Evolutionary conservation across 2,329 filamentous ascomycete genomes (phyloP).

Genomic region (Pseudocercospora pini-densiflorae): DNA sequence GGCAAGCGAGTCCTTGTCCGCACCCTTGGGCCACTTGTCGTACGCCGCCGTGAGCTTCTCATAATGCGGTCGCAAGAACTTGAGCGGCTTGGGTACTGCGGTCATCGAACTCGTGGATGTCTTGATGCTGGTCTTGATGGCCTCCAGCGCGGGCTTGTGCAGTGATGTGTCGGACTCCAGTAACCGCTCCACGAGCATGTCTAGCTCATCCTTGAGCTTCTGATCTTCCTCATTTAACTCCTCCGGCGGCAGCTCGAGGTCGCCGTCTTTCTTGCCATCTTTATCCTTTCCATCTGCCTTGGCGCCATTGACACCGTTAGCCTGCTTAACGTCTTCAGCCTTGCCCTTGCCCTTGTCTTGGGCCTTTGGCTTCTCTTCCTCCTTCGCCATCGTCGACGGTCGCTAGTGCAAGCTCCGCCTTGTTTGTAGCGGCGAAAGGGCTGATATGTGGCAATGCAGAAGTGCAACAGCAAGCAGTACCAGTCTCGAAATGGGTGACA

Average conservation of each 20-base stretch:
- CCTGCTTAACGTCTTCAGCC: slow-evolving; percentile 69
- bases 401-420: slow-evolving; percentile 12
- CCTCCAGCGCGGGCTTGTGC: slow-evolving; percentile 90
- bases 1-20: slow-evolving; percentile 86
- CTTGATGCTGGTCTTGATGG: slow-evolving; percentile 98
- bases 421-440: background rate
- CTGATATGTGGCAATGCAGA: background rate
- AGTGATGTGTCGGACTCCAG: slow-evolving; percentile 84
- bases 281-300: slow-evolving; percentile 66
- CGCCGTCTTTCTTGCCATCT: slow-evolving; percentile 76
- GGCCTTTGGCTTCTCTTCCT: slow-evolving; percentile 82
- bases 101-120: slow-evolving; percentile 99
- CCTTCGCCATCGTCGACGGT: slow-evolving; percentile 76
- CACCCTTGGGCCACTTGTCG: slow-evolving; percentile 82
- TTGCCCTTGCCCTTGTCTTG: slow-evolving; percentile 98
- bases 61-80: slow-evolving; percentile 97
- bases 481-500: background rate
- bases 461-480: background rate
- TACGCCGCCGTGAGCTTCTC: slow-evolving; percentile 85
- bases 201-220: slow-evolving; percentile 95
- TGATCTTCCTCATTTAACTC: slow-evolving; percentile 98
- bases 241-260: slow-evolving; percentile 73
- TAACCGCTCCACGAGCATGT: slow-evolving; percentile 96
- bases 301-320: slow-evolving; percentile 56
- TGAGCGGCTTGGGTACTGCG: slow-evolving; percentile 95